Evolutionary conservation across 2,329 filamentous ascomycete genomes (phyloP), one percentile per base, ranked within the genome.

Genomic region (Trichoderma lentiforme): DNA sequence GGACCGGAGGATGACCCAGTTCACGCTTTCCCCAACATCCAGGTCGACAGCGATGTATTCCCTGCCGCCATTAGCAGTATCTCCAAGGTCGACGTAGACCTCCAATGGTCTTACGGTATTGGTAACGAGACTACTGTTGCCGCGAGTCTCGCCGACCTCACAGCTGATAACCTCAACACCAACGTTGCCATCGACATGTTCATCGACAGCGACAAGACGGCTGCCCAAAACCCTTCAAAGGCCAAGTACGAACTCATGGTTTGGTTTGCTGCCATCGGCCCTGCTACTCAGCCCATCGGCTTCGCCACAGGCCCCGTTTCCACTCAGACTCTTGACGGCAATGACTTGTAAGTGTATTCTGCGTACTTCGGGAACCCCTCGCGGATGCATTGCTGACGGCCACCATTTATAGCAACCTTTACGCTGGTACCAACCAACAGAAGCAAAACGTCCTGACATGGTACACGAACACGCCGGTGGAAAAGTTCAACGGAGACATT

Each of bases 151-250:
- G 43, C 77, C 0, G 76, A 77, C 0, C 78, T 88, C 14, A 76
- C 73, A 3, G 72, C 78, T 0, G 77, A 79, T n/a, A 73, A 76
- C 0, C 78, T 87, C 72, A 86, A 87, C 74, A 80, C 86, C 77
- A 89, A 89, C 81, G 86, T 89, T 39, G 87, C 86, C 43, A 81
- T 89, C 73, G 87, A 89, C 80, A 87, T 89, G 83, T 89, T 89
- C 78, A 78, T 89, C 69, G 87, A 88, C 74, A 76, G 75, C 30
- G 82, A 87, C 76, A 76, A 82, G 69, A 75, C 73, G 1, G 82
- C 77, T 0, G 80, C 87, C 0, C 72, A 77, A 57, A 77, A 84
- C 77, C 84, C 82, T 56, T 77, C 77, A 1, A 80, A 80, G 5
- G 84, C 87, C 3, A 75, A 76, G 11, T 86, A 83, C 79, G 87